These are phyloP conservation scores for Penicillium sp. DNA, from an alignment of 2,329 filamentous ascomycete genomes.

Conservation along the genomic window DNA sequence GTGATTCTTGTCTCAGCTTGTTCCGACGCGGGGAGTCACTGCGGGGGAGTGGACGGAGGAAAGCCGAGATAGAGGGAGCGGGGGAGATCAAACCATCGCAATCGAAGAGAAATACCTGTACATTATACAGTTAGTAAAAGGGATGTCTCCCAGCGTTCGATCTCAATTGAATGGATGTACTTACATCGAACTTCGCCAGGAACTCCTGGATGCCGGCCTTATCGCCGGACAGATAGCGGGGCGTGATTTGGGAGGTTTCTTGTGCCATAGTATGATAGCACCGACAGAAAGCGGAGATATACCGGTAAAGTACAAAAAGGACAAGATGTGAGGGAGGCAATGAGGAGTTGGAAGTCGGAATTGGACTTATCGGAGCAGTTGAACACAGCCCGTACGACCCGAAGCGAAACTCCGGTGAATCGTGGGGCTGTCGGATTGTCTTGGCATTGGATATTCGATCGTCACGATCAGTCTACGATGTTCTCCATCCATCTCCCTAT, in stretches of 20 bases:
- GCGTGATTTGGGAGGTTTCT: constrained; percentile 16
- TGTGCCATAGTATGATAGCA: constrained; percentile 10
- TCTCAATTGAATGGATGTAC: constrained; percentile 36
- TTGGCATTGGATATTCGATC: constrained; percentile 2
- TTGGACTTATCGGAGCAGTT: not conserved
- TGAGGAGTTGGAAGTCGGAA: not conserved
- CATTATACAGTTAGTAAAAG: constrained; percentile 19
- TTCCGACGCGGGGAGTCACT: constrained; percentile 3
- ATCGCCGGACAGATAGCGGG: constrained; percentile 72
- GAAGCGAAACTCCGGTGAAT: constrained; percentile 23
- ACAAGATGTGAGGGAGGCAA: not conserved
- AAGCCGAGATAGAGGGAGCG: constrained; percentile 1
- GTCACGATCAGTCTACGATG: not conserved
- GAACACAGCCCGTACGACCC: constrained; percentile 12
- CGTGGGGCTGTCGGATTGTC: constrained; percentile 11
- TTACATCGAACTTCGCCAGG: constrained; percentile 85
- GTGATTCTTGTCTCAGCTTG: constrained; percentile 38
- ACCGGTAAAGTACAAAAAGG: not conserved
- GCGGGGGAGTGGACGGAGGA: not conserved
- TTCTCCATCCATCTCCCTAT: not conserved
- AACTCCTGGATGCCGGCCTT: constrained; percentile 73
- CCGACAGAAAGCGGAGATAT: too few species aligned
- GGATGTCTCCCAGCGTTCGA: not conserved
- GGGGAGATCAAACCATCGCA: constrained; percentile 72
- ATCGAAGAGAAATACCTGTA: constrained; percentile 85